phyloP scores from a whole-genome alignment of 805 yeast genomes.

The Starmerella tilneyi region DNA sequence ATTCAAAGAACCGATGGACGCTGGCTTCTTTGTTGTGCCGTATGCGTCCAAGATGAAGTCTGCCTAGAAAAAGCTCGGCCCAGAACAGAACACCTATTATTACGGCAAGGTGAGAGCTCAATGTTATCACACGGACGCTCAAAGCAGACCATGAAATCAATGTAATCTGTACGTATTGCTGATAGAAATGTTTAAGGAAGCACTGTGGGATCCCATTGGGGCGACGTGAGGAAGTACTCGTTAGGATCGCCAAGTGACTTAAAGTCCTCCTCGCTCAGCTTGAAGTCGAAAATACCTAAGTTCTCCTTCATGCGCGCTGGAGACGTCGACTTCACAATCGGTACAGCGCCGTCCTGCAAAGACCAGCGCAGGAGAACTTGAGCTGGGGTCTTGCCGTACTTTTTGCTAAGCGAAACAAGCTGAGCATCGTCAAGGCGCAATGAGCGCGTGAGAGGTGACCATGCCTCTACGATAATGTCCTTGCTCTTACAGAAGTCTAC shows the following conservation, averaged over 20 bases:
- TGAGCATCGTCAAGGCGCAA: conserved; percentile 36
- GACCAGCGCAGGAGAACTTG: conserved; percentile 43
- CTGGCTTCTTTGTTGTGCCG: conserved; percentile 17
- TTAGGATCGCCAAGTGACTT: conserved; percentile 26
- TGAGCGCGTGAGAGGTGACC: conserved; percentile 66
- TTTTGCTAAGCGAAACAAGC: conserved; percentile 32
- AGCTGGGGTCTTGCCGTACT: conserved; percentile 36
- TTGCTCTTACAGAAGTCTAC: conserved; percentile 49
- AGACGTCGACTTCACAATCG: conserved; percentile 62
- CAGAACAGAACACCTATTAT: no score
- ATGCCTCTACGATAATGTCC: conserved; percentile 58
- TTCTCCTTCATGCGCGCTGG: conserved; percentile 46
- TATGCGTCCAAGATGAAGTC: no score
- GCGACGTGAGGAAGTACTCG: conserved; percentile 26
- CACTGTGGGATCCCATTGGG: conserved; percentile 31
- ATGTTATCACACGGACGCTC: no score
- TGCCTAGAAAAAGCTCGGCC: no score
- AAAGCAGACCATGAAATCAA: no score
- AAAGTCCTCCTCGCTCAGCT: conserved; percentile 27
- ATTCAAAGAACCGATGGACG: conserved; percentile 27
- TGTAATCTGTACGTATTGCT: no score
- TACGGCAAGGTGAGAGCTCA: no score
- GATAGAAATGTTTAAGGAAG: no score
- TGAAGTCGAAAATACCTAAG: conserved; percentile 43
- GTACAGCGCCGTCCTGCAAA: conserved; percentile 43